Base-by-base conservation (phyloP, 2,329 filamentous ascomycete genomes). In the Neofusicoccum sp. region DNA sequence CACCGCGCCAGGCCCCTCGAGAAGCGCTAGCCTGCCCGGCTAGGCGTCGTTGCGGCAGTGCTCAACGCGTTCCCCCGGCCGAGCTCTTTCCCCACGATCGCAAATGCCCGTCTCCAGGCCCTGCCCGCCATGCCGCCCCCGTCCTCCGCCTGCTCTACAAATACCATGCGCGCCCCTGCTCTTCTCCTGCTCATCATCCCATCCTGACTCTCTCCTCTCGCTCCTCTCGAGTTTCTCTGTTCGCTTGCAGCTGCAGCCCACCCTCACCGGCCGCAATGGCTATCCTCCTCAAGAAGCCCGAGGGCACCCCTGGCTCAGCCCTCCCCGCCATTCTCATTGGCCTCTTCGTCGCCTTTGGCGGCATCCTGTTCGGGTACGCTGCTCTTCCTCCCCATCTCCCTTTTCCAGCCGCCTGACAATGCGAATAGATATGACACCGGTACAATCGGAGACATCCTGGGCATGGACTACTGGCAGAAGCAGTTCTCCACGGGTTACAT, bases 391-490 rank as follows among this genome's bases (percentile, higher is more conserved):
- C 3, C 2, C 7, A 4, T 28, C 22, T 60, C 56, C 47, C 29
- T 14, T 6, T 12, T 1, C 2, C 14, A 14, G 3, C 4, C 5
- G 3, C 2, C 41, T 59, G 28, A 28, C 66, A 61, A 71, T 63
- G 2, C 34, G 3, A 16, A 22, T 29, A 76, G 74, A 59, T 76
- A 77, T 67, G 74, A 76, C 61, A 77, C 74, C 1, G 74, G 75
- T 66, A 77, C 75, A 60, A 77, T 76, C 65, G 70, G 71, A 62
- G 89, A 89, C 68, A 91, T 92, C 67, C 78, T 92, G 62, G 89
- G 86, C 63, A 92, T 92, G 89, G 72, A 76, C 31, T 84, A 85
- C 60, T 92, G 91, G 79, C 84, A 84, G 66, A 71, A 84, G 39
- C 44, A 89, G 68, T 92, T 92, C 75, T 83, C 71, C 28, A 76